Evolutionary conservation across 305 asterid genomes (phyloP).

Genomic region (Fraxinus paxiana): DNA sequence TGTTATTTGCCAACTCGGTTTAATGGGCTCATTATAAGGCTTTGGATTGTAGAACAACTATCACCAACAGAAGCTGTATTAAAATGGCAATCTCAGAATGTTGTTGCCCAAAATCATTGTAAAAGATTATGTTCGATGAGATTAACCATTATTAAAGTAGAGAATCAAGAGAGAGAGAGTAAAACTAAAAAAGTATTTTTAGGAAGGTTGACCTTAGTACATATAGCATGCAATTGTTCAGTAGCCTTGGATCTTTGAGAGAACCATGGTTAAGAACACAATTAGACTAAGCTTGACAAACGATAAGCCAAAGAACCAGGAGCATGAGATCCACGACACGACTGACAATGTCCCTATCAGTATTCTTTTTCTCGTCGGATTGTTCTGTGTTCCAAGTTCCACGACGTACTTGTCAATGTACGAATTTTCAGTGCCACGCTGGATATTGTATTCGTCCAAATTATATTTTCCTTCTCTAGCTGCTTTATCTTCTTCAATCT

Average conservation of each 20-base stretch:
- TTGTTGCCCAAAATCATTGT: not conserved
- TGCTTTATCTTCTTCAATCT: not conserved
- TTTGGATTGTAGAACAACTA: not conserved
- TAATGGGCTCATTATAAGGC: not conserved
- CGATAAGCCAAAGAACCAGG: constrained; percentile 41
- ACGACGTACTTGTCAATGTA: constrained; percentile 16
- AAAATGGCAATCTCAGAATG: not conserved
- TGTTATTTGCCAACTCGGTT: not conserved
- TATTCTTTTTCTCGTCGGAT: constrained; percentile 14
- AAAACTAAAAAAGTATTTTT: not conserved
- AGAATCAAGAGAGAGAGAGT: not conserved
- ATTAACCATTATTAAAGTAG: not conserved
- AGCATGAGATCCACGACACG: constrained; percentile 34
- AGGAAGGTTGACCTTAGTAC: not conserved
- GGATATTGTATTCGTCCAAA: not conserved
- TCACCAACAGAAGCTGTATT: not conserved
- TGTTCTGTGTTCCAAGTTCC: constrained; percentile 29
- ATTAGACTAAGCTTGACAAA: constrained; percentile 32
- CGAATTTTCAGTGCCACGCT: not conserved
- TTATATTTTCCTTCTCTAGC: not conserved
- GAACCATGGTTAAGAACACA: constrained; percentile 31
- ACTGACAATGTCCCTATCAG: constrained; percentile 23
- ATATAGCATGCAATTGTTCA: constrained; percentile 7
- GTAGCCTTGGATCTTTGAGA: constrained; percentile 34
- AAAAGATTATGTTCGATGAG: not conserved